Base-by-base conservation (phyloP, 305 asterid genomes). In the Euphrasia arctica region DNA sequence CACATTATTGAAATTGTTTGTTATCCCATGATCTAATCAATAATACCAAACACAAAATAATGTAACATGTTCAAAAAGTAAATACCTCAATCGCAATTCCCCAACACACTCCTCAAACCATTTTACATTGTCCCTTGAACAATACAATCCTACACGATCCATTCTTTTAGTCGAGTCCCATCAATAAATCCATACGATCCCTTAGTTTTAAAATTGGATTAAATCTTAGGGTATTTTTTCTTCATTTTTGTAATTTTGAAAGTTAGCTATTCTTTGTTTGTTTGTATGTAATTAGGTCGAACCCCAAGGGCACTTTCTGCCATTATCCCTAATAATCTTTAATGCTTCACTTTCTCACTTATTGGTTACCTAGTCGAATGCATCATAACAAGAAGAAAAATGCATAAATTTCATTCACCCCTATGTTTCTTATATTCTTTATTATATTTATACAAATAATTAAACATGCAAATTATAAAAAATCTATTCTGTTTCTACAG, bases 401-500 rank as follows among this genome's bases (percentile, higher is more conserved):
- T 22, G 31, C 69, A 5, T 63, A 12, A 50, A 64, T 58, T 11
- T 11, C 5, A 45, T 14, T 12, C 51, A 45, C 51, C 51, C 5
- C 15, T 18, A 7, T 14, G 29, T 14, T 14, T 14, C 48, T 31
- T n/a, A 51, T 41, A 28, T 54, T 72, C 22, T 12, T 56, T 67
- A n/a, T 42, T 47, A 18, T 18, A 18, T 1, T 42, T 47, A 18
- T 18, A 18, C 22, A 25, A 54, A 54, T 54, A 65, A 36, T 62
- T 13, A 67, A 59, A 7, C 18, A 18, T 10, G 49, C 62, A 5
- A 36, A 32, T n/a, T 18, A 27, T 54, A 18, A 14, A 27, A 18
- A 49, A 48, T 25, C 22, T 11, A 42, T 25, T 18, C 67, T 63
- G 43, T 15, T 65, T 71, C 34, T 74, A 74, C 84, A 85, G 90